Base-by-base conservation (phyloP, 2,329 filamentous ascomycete genomes). In the Sphaerulina vaccinii region DNA sequence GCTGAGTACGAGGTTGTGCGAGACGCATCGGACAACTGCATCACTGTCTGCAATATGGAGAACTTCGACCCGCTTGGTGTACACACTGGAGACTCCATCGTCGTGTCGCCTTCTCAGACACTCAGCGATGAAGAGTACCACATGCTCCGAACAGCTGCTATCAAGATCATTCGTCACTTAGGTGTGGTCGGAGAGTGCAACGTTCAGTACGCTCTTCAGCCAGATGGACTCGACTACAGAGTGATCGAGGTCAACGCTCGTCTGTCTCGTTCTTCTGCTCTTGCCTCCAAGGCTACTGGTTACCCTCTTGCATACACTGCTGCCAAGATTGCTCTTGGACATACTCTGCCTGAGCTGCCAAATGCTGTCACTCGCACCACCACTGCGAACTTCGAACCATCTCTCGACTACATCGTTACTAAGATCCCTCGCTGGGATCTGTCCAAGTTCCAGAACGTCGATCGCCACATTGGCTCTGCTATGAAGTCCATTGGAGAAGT, bases 401-500 rank as follows among this genome's bases (percentile, higher is more conserved):
- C 89, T 57, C 78, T 99, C 59, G 93, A 99, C 69, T 99, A 99
- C 72, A 90, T 99, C 60, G 93, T 99, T 61, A 96, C 90, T 63
- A 99, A 99, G 80, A 97, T 99, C 64, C 93, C 93, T 64, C 85
- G 93, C 68, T 99, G 93, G 93, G 93, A 99, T 79, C 74, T 99
- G 68, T 85, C 88, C 79, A 99, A 99, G 78, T 99, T 99, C 80
- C 92, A 97, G 76, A 92, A 97, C 66, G 93, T 99, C 60, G 95
- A 96, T 79, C 87, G 93, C 56, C 88, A 95, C 68, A 97, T 99
- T 68, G 93, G 93, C 63, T 95, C 89, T 68, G 87, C 92, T 56
- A 99, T 99, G 93, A 99, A 97, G 79, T 96, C 91, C 19, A 91
- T 99, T 52, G 93, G 93, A 70, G 93, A 99, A 75, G 93, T 99